A percentile compares a stretch with the other conserved stretches of the same genome.
These are phyloP conservation scores for Trichomonas tenax DNA, from an alignment of 208 protist genomes.

Conservation along the genomic window DNA sequence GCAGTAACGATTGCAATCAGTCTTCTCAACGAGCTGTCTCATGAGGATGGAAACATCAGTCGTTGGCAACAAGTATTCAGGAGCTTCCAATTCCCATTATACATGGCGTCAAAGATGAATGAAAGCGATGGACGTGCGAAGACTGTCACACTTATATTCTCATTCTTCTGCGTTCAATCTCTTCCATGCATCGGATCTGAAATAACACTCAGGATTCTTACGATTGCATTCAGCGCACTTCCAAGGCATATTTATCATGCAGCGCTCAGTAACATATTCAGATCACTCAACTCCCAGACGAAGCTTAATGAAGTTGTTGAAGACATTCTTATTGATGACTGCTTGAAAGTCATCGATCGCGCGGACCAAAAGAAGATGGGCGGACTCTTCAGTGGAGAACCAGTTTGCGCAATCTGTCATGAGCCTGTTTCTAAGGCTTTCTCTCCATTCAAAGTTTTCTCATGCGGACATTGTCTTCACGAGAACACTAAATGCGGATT, in stretches of 20 bases:
- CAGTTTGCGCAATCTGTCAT: background rate
- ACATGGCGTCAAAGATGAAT: background rate
- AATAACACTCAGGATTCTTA: background rate
- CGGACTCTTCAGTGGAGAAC: background rate
- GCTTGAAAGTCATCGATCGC: background rate
- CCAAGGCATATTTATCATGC: background rate
- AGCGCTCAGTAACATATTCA: background rate
- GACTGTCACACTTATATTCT: background rate
- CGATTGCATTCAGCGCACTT: background rate
- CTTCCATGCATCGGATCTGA: background rate
- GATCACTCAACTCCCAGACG: background rate
- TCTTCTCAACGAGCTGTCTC: background rate
- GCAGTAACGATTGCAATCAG: background rate
- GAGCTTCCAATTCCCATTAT: background rate
- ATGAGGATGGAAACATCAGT: background rate
- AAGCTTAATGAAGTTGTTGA: background rate
- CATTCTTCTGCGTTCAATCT: background rate
- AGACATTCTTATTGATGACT: background rate
- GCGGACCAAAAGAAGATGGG: background rate
- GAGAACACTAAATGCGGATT: background rate
- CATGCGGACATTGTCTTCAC: background rate
- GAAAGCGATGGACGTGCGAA: background rate
- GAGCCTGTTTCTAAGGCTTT: background rate
- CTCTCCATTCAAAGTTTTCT: background rate
- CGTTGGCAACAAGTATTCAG: background rate